phyloP scores from a whole-genome alignment of 345 rosid species.

The Acer campestre region DNA sequence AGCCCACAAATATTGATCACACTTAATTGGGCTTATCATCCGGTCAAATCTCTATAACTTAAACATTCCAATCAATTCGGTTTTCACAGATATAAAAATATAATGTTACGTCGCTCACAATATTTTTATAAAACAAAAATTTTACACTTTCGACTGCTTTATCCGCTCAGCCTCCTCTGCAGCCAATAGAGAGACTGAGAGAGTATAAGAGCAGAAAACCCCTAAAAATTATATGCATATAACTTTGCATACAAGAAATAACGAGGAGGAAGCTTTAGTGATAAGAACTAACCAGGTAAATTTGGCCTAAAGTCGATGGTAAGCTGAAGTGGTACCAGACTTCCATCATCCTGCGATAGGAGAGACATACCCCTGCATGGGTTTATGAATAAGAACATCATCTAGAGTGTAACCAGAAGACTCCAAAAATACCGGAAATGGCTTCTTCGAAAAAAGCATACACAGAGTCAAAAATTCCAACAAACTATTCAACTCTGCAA shows the following conservation, averaged over 20 bases:
- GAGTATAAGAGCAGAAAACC: not conserved
- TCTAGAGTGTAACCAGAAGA: constrained; percentile 70
- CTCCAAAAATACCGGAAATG: constrained; percentile 85
- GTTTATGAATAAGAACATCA: constrained; percentile 89
- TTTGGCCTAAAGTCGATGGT: constrained; percentile 81
- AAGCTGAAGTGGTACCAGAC: constrained; percentile 71
- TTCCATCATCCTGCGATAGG: constrained; percentile 49
- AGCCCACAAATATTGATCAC: too few relatives aligned
- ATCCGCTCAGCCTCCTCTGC: constrained; percentile 89
- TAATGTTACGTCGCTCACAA: too few relatives aligned
- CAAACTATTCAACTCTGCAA: constrained; percentile 55
- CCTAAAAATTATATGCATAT: not conserved
- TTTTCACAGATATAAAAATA: too few relatives aligned
- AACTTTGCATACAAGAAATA: not conserved
- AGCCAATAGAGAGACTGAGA: constrained; percentile 1
- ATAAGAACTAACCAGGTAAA: constrained; percentile 51
- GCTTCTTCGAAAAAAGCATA: constrained; percentile 92
- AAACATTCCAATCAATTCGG: too few relatives aligned
- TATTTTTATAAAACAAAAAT: too few relatives aligned
- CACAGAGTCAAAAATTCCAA: constrained; percentile 80
- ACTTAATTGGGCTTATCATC: too few relatives aligned
- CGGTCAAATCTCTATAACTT: too few relatives aligned
- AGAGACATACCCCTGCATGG: constrained; percentile 85
- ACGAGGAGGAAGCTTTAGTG: not conserved
- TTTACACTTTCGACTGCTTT: constrained; percentile 37